phyloP scores from a whole-genome alignment of 2,329 filamentous ascomycete genomes.

The Aspergillus fijiensis region DNA sequence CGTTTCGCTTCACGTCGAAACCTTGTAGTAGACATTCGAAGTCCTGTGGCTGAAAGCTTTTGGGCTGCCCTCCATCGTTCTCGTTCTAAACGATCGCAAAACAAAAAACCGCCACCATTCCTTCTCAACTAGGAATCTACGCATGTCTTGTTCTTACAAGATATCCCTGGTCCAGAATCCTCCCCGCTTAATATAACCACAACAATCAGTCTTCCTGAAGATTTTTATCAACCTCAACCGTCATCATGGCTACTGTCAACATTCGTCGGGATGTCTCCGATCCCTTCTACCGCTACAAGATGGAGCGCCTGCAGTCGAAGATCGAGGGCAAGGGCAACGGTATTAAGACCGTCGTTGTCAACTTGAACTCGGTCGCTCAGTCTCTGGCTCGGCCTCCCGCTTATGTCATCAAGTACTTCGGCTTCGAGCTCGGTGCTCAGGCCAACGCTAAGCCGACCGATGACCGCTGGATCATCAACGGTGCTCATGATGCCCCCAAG shows the following conservation, averaged over 20 bases:
- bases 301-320: slow-evolving; percentile 98
- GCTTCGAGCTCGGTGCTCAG: slow-evolving; percentile 97
- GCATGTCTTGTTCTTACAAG: slow-evolving; percentile 61
- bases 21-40: slow-evolving; percentile 85
- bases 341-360: slow-evolving; percentile 98
- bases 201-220: slow-evolving; percentile 32
- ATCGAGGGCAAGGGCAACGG: slow-evolving; percentile 99
- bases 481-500: slow-evolving; percentile 90
- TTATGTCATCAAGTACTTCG: slow-evolving; percentile 99
- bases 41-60: slow-evolving; percentile 78
- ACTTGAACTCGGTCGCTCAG: slow-evolving; percentile 87
- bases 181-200: slow-evolving; percentile 34
- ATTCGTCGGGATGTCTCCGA: slow-evolving; percentile 97
- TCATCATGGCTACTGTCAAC: slow-evolving; percentile 95
- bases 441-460: slow-evolving; percentile 97
- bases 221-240: slow-evolving; percentile 38
- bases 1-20: slow-evolving; percentile 94
- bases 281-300: slow-evolving; percentile 99
- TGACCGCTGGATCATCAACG: slow-evolving; percentile 99
- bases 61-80: slow-evolving; percentile 27
- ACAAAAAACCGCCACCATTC: slow-evolving; percentile 37
- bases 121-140: slow-evolving; percentile 34
- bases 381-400: slow-evolving; percentile 88
- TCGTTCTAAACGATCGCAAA: slow-evolving; percentile 14
- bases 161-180: slow-evolving; percentile 46